Evolutionary conservation across 495 filamentous ascomycete species (phyloP), one percentile per base, ranked within the genome.

Genomic region (Cercophora sp.): DNA sequence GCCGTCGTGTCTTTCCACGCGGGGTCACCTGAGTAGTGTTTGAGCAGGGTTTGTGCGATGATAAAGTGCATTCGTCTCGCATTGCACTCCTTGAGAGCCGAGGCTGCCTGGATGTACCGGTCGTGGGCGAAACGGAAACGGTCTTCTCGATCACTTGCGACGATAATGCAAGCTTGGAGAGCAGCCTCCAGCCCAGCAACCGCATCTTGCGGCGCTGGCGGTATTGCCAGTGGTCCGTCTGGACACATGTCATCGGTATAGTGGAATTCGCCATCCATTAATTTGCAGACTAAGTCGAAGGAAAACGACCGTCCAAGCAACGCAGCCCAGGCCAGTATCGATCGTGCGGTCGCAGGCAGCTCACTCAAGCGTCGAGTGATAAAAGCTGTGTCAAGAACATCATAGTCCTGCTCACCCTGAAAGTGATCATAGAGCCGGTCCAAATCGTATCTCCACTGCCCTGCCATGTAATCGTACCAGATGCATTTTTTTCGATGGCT

Each of bases 291-390:
- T 8, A 95, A 63, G 2, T 77, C 81, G 59, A 94, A 95, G 0
- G 87, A 88, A 58, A 96, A 92, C 0, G 81, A 79, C 35, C 79
- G 85, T 4, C 90, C 89, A 19, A 96, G 61, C 5, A 96, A 70
- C 11, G 89, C 83, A 9, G 84, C 86, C 91, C 91, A 96, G n/a
- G 87, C 80, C 16, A 96, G 70, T 20, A 96, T 86, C n/a, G 82
- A 80, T 34, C 86, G 75, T 9, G 88, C 76, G 24, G 83, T 77
- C n/a, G 74, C 35, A 5, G 88, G 87, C 31, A 92, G 72, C 59
- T 95, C 89, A 51, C 82, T 79, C 16, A 96, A 72, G 22, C 88
- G 80, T 57, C 82, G 83, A 3, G 83, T 79, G 48, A 95, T 84
- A 60, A 94, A 94, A 29, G 85, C 85, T 26, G 82, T 86, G 43